Evolutionary conservation across 2,329 filamentous ascomycete genomes (phyloP), one percentile per base, ranked within the genome.

Genomic region (Nigrospora oryzae): DNA sequence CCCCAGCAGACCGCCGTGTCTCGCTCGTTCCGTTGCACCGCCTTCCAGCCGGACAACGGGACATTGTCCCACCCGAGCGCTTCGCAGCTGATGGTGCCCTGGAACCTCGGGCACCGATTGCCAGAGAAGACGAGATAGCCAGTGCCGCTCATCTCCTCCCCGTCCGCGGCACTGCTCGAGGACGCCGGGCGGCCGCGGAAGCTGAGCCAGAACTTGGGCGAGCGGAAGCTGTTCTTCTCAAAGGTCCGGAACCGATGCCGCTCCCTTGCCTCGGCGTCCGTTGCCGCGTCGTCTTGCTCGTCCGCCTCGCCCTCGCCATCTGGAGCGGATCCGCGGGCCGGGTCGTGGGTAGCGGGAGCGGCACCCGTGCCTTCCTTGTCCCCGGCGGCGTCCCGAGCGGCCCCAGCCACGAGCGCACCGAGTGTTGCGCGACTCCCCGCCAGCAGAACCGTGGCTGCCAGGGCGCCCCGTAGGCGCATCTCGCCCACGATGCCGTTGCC

Each of bases 111-210:
- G 35, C 54, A 56, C 41, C 54, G 51, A 31, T 55, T 55, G 11
- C 51, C 48, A 8, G 52, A 50, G 39, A 56, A 56, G 8, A 56
- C 54, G 11, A 56, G 44, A 39, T 57, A 59, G 16, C 55, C 52
- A 5, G 46, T 49, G 10, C 51, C 51, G 50, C 11, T 49, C 44
- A 7, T 11, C 39, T 30, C 16, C 13, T 10, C 39, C 42, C 3
- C 32, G 17, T 10, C 7, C 11, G 8, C 40, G 38, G 16, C 43
- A 13, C 31, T 43, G 35, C 16, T 19, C 17, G 46, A 42, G 31
- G 38, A 35, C 38, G 36, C 38, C 36, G 31, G 23, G 2, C 28
- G n/a, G 3, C 51, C 48, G 14, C 51, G 50, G 49, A 51, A 56
- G 39, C 46, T 45, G 5, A 53, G 42, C 51, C 56, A 56, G 41